Conservation (phyloP, 345 rosid genomes). For the Bretschneidera sinensis region DNA sequence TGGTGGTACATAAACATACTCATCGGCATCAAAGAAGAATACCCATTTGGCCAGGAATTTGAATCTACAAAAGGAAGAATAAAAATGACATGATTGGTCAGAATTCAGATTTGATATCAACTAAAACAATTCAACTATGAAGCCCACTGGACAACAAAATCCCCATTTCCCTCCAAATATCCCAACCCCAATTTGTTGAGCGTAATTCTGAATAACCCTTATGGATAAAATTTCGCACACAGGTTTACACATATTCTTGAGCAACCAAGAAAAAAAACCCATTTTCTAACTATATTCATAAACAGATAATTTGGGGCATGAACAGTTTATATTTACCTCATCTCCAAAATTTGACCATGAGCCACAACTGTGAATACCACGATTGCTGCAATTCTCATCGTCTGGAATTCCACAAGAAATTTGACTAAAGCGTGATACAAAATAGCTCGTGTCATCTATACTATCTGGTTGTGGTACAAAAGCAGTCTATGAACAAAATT, state of each 20-base stretch:
- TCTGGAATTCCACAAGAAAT: slow-evolving; percentile 30
- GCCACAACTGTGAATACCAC: slow-evolving; percentile 27
- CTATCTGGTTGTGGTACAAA: slow-evolving; percentile 67
- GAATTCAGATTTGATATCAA: background rate
- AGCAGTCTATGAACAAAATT: slow-evolving; percentile 45
- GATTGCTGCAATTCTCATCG: slow-evolving; percentile 35
- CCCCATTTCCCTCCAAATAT: no score
- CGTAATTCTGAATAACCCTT: no score
- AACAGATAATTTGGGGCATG: background rate
- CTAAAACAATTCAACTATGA: no score
- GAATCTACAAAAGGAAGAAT: slow-evolving; percentile 32
- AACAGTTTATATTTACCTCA: slow-evolving; percentile 38
- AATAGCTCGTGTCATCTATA: slow-evolving; percentile 75
- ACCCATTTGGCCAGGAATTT: slow-evolving; percentile 75
- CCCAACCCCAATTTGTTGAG: background rate
- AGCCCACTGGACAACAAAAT: no score
- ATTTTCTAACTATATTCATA: background rate
- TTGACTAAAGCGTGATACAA: slow-evolving; percentile 52
- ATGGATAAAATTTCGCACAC: no score
- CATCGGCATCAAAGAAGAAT: slow-evolving; percentile 91
- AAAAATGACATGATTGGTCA: background rate
- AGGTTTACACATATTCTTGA: background rate
- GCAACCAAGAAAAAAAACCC: background rate
- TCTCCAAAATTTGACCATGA: slow-evolving; percentile 40
- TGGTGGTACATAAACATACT: slow-evolving; percentile 56